These are phyloP conservation scores for Colletotrichum aenigma DNA, from an alignment of 2,329 filamentous ascomycete genomes.

Conservation along the genomic window DNA sequence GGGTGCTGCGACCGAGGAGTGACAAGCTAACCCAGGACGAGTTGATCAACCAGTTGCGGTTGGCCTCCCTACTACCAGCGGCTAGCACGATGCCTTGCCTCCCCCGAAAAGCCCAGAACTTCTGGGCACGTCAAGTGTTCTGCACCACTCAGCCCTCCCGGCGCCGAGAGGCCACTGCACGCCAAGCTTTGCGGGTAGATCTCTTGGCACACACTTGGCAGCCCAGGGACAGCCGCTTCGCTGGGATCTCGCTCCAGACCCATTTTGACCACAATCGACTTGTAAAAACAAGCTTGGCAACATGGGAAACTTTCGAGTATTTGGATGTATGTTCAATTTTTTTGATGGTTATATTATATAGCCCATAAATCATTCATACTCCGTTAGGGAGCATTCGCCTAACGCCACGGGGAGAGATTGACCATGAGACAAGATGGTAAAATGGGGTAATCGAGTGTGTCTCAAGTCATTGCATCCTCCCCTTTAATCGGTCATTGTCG, in stretches of 20 bases:
- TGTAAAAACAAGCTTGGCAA: neutral
- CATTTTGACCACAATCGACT: neutral
- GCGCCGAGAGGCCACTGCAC: neutral
- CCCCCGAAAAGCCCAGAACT: neutral
- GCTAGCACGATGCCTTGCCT: neutral
- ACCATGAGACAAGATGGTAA: neutral
- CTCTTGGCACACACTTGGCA: slow-evolving; percentile 16
- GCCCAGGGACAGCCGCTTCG: neutral
- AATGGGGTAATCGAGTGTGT: neutral
- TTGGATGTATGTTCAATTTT: neutral
- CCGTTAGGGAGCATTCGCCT: neutral
- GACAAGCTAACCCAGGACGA: neutral
- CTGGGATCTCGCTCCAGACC: neutral
- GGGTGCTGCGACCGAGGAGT: neutral
- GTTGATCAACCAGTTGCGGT: neutral
- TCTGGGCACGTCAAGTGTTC: neutral
- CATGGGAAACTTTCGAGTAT: neutral
- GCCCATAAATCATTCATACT: neutral
- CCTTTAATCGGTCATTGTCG: neutral
- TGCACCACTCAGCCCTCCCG: neutral
- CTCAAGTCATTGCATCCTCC: neutral
- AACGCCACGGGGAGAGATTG: neutral
- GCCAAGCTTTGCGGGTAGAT: slow-evolving; percentile 20
- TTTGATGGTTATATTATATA: neutral
- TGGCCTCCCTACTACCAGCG: neutral